These are phyloP conservation scores for Apophysomyces variabilis DNA, from an alignment of 371 early-diverging fungal species.

Conservation along the genomic window DNA sequence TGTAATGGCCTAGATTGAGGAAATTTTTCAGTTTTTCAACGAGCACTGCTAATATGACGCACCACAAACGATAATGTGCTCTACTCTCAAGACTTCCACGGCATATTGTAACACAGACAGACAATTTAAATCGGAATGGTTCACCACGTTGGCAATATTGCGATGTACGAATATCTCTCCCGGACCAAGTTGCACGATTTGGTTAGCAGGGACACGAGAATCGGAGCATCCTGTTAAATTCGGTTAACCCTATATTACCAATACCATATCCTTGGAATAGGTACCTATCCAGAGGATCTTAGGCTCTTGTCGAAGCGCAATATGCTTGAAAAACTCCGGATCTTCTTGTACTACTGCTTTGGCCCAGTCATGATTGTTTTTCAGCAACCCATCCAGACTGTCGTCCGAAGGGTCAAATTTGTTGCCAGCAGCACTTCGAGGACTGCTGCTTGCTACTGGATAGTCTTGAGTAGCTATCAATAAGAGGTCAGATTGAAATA, in stretches of 20 bases:
- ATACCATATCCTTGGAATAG: neutral
- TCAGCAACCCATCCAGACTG: slow-evolving; percentile 33
- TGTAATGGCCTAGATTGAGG: slow-evolving; percentile 68
- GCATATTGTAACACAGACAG: slow-evolving; percentile 93
- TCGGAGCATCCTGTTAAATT: slow-evolving; percentile 74
- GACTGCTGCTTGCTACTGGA: neutral
- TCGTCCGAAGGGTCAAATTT: slow-evolving; percentile 35
- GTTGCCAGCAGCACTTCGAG: slow-evolving; percentile 16
- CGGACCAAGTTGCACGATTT: slow-evolving; percentile 62
- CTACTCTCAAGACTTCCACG: slow-evolving; percentile 88
- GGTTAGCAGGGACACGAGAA: slow-evolving; percentile 85
- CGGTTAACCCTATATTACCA: neutral
- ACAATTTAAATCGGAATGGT: slow-evolving; percentile 75
- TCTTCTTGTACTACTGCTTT: slow-evolving; percentile 38
- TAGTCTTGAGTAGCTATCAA: neutral
- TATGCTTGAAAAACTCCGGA: slow-evolving; percentile 44
- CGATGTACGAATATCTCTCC: slow-evolving; percentile 96
- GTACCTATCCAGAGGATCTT: slow-evolving; percentile 91
- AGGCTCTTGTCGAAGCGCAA: slow-evolving; percentile 81
- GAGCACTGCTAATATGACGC: slow-evolving; percentile 11
- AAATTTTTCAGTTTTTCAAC: neutral
- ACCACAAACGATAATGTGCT: slow-evolving; percentile 93
- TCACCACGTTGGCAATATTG: slow-evolving; percentile 94
- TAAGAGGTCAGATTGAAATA: slow-evolving; percentile 29
- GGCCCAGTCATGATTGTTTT: slow-evolving; percentile 44